These are phyloP conservation scores for Candida ovalis DNA, from an alignment of 805 yeast species.

Conservation along the genomic window DNA sequence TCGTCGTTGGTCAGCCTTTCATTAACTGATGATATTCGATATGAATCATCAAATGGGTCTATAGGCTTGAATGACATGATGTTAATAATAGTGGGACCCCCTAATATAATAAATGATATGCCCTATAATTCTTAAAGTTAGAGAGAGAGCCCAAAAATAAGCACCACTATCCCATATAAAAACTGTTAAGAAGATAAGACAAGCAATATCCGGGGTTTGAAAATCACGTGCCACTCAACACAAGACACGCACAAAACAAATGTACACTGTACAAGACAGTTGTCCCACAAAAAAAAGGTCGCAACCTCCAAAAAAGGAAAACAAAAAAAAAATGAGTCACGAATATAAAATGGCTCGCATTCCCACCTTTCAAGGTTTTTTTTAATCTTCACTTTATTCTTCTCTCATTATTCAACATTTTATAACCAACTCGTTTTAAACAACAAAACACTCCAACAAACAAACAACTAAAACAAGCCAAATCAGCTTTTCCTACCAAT, in stretches of 20 bases:
- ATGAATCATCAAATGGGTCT: not conserved
- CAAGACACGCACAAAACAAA: not conserved
- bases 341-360: not conserved
- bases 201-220: too few species aligned
- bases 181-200: too few species aligned
- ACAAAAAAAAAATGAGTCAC: not conserved
- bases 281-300: not conserved
- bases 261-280: not conserved
- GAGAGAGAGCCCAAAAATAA: too few species aligned
- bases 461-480: not conserved
- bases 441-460: not conserved
- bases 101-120: too few species aligned
- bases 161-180: too few species aligned
- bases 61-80: not conserved
- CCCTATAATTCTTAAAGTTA: too few species aligned
- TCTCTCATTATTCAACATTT: not conserved
- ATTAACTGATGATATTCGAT: not conserved
- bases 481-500: not conserved
- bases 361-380: not conserved
- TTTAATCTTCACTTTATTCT: not conserved
- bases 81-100: too few species aligned
- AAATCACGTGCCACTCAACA: too few species aligned
- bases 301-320: too few species aligned
- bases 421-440: not conserved
- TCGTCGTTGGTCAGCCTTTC: not conserved